Percentiles rank a stretch among this genome's conserved stretches.
These are phyloP conservation scores for Houttuynia cordata DNA, from an alignment of 164 flowering plant genomes.

Conservation along the genomic window DNA sequence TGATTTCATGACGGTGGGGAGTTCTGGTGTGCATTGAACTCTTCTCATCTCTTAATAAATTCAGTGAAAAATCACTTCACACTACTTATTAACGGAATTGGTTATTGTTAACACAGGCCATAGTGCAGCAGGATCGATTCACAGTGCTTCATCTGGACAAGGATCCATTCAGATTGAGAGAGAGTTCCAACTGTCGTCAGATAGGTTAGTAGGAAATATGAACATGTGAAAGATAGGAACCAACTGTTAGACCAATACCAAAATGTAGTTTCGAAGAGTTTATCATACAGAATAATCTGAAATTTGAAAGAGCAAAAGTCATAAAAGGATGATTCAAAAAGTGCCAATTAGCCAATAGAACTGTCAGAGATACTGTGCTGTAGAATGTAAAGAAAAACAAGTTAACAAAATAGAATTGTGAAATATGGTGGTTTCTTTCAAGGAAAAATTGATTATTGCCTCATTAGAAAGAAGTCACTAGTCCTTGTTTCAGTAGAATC, in stretches of 20 bases:
- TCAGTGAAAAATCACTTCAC: background rate
- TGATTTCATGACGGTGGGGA: constrained; percentile 40
- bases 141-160: constrained; percentile 53
- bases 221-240: background rate
- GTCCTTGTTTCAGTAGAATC: background rate
- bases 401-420: too few relatives aligned
- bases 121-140: constrained; percentile 28
- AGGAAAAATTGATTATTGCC: too few relatives aligned
- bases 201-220: constrained; percentile 32
- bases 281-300: too few relatives aligned
- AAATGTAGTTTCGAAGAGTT: too few relatives aligned
- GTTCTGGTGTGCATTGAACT: background rate
- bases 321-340: too few relatives aligned
- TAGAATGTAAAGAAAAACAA: too few relatives aligned
- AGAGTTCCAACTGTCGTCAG: constrained; percentile 28
- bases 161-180: constrained; percentile 21
- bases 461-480: too few relatives aligned
- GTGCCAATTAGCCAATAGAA: too few relatives aligned
- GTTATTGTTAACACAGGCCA: constrained; percentile 25
- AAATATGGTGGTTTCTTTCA: too few relatives aligned
- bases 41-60: background rate
- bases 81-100: background rate
- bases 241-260: background rate
- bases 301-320: too few relatives aligned
- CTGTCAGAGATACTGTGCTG: too few relatives aligned